A percentile compares a stretch with the other conserved stretches of the same genome.
These are phyloP conservation scores for Entomortierella parvispora DNA, from an alignment of 192 early-diverging fungal species.

Conservation along the genomic window DNA sequence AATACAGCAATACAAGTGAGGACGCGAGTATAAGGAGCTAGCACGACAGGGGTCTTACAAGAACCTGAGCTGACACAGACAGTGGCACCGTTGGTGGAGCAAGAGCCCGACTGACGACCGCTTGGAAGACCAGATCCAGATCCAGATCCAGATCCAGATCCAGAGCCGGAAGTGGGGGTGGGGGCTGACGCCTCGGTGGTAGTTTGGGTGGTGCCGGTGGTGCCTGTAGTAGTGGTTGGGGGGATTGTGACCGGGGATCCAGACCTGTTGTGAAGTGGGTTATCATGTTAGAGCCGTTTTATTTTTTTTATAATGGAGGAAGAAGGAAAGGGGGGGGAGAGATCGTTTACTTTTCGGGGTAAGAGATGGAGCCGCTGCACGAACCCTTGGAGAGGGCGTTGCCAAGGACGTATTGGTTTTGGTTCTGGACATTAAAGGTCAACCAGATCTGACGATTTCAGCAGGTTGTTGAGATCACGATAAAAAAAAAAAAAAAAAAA, in stretches of 20 bases:
- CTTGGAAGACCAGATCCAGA: neutral
- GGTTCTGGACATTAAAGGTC: slow-evolving; percentile 24
- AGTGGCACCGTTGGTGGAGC: slow-evolving; percentile 6
- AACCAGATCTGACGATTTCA: slow-evolving; percentile 41
- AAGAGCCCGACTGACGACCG: slow-evolving; percentile 11
- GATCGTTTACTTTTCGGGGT: slow-evolving; percentile 4
- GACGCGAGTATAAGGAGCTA: no score
- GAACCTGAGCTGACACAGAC: slow-evolving; percentile 12
- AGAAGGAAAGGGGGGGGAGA: neutral
- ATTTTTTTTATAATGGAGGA: neutral
- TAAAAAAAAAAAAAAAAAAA: no score
- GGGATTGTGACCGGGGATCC: no score
- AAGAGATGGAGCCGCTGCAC: slow-evolving; percentile 10
- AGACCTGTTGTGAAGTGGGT: no score
- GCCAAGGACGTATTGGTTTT: slow-evolving; percentile 5
- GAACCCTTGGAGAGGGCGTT: neutral
- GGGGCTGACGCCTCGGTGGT: neutral
- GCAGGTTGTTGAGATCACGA: no score
- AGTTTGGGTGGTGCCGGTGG: neutral
- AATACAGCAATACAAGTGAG: neutral
- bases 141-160: neutral
- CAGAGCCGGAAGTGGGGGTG: neutral
- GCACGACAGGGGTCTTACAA: neutral
- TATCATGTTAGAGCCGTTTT: no score
- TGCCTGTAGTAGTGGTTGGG: neutral